Evolutionary conservation across 2,329 filamentous ascomycete genomes (phyloP).

Genomic region (Purpureocillium lavendulum): DNA sequence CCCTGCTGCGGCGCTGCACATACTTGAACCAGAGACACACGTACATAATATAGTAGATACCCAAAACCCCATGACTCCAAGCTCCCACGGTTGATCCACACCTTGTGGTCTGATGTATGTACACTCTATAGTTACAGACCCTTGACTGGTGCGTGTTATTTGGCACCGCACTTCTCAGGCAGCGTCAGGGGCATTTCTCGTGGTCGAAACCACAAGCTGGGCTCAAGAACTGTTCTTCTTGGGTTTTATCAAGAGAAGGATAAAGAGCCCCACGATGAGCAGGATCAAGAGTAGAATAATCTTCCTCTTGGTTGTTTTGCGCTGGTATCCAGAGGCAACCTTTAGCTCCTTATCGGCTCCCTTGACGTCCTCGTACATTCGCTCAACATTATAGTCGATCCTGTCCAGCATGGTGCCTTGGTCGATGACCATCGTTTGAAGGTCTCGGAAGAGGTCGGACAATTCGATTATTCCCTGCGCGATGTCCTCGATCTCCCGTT

Average conservation of each 20-base stretch:
- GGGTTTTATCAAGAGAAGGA: constrained; percentile 73
- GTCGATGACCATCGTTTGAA: constrained; percentile 92
- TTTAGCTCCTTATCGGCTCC: constrained; percentile 86
- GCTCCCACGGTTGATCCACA: constrained; percentile 10
- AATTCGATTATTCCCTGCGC: constrained; percentile 97
- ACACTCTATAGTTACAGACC: constrained; percentile 10
- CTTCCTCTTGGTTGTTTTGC: constrained; percentile 80
- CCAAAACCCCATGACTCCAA: constrained; percentile 18
- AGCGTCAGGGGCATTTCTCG: no score
- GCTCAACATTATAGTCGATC: constrained; percentile 96
- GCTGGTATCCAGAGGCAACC: constrained; percentile 83
- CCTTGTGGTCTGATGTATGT: constrained; percentile 15
- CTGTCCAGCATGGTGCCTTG: constrained; percentile 87
- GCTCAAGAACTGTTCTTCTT: constrained; percentile 36
- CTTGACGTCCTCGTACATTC: constrained; percentile 90
- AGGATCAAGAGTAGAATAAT: constrained; percentile 83
- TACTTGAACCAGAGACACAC: no score
- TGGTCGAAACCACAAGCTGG: not conserved
- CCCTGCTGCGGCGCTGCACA: no score
- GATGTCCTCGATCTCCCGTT: constrained; percentile 95
- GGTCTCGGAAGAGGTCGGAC: constrained; percentile 90
- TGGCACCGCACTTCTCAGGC: no score
- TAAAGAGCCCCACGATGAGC: constrained; percentile 78
- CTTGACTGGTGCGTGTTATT: no score
- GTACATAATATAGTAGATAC: not conserved